Evolutionary conservation across 2,329 filamentous ascomycete species (phyloP).

Genomic region (Sclerotinia minor): DNA sequence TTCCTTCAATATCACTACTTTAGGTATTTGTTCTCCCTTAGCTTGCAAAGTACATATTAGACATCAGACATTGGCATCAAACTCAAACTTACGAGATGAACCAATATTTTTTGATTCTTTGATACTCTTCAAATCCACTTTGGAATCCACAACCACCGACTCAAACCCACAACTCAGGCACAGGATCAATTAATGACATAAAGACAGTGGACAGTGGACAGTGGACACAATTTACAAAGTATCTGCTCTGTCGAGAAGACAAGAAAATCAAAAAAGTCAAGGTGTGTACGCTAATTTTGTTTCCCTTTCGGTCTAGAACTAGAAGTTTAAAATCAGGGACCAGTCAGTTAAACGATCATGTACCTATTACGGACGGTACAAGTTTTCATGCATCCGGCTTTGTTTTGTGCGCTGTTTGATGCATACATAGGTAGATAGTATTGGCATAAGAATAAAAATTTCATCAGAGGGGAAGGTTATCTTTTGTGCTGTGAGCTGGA

Average conservation of each 20-base stretch:
- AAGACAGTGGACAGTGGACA: not conserved
- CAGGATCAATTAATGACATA: constrained; percentile 1
- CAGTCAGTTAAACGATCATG: too few relatives aligned
- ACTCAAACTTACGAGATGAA: constrained; percentile 8
- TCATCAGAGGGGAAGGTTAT: too few relatives aligned
- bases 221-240: too few relatives aligned
- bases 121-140: not conserved
- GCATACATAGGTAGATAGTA: too few relatives aligned
- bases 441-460: too few relatives aligned
- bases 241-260: too few relatives aligned
- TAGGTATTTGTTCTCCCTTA: not conserved
- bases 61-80: not conserved
- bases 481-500: too few relatives aligned
- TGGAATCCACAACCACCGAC: not conserved
- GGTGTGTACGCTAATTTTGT: constrained; percentile 7
- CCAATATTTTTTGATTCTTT: not conserved
- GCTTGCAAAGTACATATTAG: not conserved
- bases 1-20: not conserved
- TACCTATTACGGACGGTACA: too few relatives aligned
- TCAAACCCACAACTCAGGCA: constrained; percentile 11
- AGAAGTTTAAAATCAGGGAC: not conserved
- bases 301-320: not conserved
- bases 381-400: too few relatives aligned
- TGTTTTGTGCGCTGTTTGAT: too few relatives aligned
- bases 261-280: not conserved